These are phyloP conservation scores for Geotrichum reessii DNA, from an alignment of 1,139 yeast species.

Conservation along the genomic window DNA sequence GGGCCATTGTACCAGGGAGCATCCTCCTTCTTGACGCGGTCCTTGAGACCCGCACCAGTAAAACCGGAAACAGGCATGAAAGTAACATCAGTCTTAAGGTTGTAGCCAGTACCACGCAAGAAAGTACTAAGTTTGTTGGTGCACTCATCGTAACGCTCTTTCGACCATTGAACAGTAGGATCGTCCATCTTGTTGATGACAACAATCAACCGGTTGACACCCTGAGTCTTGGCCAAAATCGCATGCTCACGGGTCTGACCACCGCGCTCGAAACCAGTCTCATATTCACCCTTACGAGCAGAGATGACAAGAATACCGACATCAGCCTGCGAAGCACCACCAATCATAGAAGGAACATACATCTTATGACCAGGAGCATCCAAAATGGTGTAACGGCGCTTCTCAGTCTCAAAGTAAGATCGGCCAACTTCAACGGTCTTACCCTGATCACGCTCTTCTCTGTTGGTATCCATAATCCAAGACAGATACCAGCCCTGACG, in stretches of 20 bases:
- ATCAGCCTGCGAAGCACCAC: constrained; percentile 99
- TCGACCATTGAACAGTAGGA: constrained; percentile 91
- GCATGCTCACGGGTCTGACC: constrained; percentile 99
- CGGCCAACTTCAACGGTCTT: constrained; percentile 98
- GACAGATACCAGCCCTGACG: constrained; percentile 99
- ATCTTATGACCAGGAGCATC: constrained; percentile 99
- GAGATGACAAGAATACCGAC: constrained; percentile 94
- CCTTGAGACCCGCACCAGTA: constrained; percentile 96
- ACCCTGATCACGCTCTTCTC: constrained; percentile 97
- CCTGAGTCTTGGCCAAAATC: constrained; percentile 93
- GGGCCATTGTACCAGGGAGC: constrained; percentile 97
- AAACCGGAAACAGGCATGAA: constrained; percentile 98
- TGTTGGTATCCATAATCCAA: constrained; percentile 99
- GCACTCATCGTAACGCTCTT: constrained; percentile 95
- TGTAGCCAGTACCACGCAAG: constrained; percentile 87
- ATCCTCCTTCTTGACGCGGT: constrained; percentile 59
- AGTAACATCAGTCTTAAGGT: constrained; percentile 69
- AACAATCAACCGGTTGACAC: constrained; percentile 87
- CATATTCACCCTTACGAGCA: constrained; percentile 98
- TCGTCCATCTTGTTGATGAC: constrained; percentile 99
- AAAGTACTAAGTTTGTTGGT: constrained; percentile 69
- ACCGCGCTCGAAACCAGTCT: constrained; percentile 98
- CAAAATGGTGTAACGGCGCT: constrained; percentile 92
- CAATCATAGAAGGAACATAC: constrained; percentile 98
- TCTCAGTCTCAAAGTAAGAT: constrained; percentile 94